Evolutionary conservation across 441 rosid genomes (phyloP), one percentile per base, ranked within the genome.

Genomic region (Bruguiera hainesii): DNA sequence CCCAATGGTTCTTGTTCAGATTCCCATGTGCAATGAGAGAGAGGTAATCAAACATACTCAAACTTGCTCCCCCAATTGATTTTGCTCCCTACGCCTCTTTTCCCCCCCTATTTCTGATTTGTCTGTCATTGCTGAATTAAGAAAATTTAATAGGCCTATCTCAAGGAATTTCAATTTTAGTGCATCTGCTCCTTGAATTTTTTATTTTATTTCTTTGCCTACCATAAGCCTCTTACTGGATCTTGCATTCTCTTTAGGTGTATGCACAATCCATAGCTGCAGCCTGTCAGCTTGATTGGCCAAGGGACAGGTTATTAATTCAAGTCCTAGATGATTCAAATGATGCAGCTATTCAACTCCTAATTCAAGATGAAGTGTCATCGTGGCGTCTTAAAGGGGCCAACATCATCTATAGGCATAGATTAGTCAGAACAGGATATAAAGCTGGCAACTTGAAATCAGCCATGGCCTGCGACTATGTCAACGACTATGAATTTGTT

Each of bases 1-100:
- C 70, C 98, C 98, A 1, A 90, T 84, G 97, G 97, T 93, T 67
- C 89, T 93, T 67, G 85, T 93, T 75, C 98, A 93, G 89, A 93
- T 93, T 76, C 98, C 98, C 21, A 93, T 93, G 98, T 90, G 97
- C 86, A 93, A 93, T 55, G 98, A 93, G 64, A 78, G 84, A 76
- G 98, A 93, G 96, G 97, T 89, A 76, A 75, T 7, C 29, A 50
- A 30, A 33, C 29, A 28, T 55, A 3, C 28, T 23, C 56, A 51
- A 6, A 51, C 15, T 60, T 68, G 49, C 37, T 33, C 37, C 9
- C 37, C 37, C 7, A 33, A 33, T 33, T 33, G 37, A 33, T 33
- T 33, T 33, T 33, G 37, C 37, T 33, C 37, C 37, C 37, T 7
- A 33, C 37, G 37, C 37, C 37, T 39, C 48, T 39, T 3, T 39